phyloP scores from a whole-genome alignment of 352 stramenopile genomes.

The Globisporangium recalcitrans region DNA sequence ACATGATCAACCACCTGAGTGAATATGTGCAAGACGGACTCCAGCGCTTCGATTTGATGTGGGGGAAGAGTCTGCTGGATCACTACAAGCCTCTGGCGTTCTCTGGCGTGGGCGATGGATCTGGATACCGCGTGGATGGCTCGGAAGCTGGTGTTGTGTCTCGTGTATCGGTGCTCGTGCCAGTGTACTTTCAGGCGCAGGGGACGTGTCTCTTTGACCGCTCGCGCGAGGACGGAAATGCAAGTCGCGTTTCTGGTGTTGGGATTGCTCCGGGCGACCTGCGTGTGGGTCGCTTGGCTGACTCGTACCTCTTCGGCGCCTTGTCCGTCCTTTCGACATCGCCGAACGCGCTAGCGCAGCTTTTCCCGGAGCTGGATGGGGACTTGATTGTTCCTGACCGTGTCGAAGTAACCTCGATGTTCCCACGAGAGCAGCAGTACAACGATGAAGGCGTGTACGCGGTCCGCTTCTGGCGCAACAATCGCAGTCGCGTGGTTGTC shows the following conservation, averaged over 20 bases:
- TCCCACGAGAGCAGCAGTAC: conserved; percentile 78
- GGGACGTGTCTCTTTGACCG: conserved; percentile 80
- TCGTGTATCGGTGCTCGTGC: conserved; percentile 70
- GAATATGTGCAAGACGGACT: conserved; percentile 80
- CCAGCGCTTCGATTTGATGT: conserved; percentile 78
- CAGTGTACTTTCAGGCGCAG: conserved; percentile 72
- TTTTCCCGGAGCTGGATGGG: conserved; percentile 60
- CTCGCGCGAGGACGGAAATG: conserved; percentile 39
- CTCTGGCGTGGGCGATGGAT: conserved; percentile 58
- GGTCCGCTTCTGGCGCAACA: conserved; percentile 81
- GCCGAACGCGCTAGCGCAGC: conserved; percentile 61
- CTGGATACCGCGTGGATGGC: conserved; percentile 64
- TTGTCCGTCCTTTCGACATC: conserved; percentile 81
- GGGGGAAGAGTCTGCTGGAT: conserved; percentile 78
- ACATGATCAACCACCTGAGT: conserved; percentile 82
- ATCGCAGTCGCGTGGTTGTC: conserved; percentile 76
- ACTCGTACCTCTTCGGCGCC: conserved; percentile 78
- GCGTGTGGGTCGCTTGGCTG: conserved; percentile 56
- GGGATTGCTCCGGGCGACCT: conserved; percentile 61
- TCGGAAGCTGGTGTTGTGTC: conserved; percentile 51
- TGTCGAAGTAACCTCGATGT: conserved; percentile 44
- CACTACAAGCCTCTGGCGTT: conserved; percentile 77
- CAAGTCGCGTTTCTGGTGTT: conserved; percentile 55
- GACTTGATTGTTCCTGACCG: conserved; percentile 56
- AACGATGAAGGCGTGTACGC: conserved; percentile 87